Evolutionary conservation across 78 protist genomes (phyloP).

Genomic region (Dictyostelium brefeldianum): DNA sequence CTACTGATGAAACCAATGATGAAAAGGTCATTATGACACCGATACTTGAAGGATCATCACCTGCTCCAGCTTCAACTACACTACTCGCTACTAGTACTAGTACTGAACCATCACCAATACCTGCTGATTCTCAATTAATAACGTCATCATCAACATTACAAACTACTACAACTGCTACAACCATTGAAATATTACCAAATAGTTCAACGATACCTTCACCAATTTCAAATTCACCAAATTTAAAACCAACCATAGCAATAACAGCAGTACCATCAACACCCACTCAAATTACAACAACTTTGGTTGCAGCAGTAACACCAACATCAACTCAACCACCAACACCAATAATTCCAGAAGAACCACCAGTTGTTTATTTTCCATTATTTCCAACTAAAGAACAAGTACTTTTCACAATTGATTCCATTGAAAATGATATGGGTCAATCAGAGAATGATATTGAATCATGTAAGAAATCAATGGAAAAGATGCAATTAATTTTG

Average conservation of each 20-base stretch:
- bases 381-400: constrained; percentile 35
- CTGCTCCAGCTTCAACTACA: neutral
- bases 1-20: neutral
- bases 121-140: neutral
- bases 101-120: neutral
- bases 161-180: neutral
- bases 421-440: constrained; percentile 42
- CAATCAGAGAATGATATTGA: constrained; percentile 15
- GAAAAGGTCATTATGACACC: neutral
- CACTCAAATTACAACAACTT: too few species aligned
- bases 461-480: neutral
- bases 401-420: constrained; percentile 20
- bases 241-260: neutral
- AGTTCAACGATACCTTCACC: neutral
- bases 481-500: neutral
- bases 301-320: neutral
- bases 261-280: neutral
- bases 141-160: neutral
- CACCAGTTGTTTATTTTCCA: neutral
- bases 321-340: constrained; percentile 9
- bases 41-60: neutral
- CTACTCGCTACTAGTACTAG: neutral
- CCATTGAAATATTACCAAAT: neutral
- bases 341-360: neutral
- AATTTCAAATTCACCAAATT: neutral